Conservation (phyloP, 164 flowering plant genomes). For the Paratinospora sagittata region DNA sequence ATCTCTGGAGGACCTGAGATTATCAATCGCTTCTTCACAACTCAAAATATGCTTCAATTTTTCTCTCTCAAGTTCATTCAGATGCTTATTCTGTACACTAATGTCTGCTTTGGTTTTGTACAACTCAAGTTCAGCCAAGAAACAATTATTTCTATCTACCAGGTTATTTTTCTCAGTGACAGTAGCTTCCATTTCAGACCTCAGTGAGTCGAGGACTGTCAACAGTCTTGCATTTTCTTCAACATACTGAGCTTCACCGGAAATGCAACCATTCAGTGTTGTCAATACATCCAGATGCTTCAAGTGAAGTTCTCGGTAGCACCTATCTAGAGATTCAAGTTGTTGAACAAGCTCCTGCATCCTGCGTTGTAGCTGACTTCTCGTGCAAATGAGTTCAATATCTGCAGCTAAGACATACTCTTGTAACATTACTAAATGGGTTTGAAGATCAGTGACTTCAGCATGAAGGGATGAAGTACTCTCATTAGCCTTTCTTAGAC, state of each 20-base stretch:
- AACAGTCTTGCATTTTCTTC: conserved; percentile 48
- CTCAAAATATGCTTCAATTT: conserved; percentile 28
- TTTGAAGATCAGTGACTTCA: conserved; percentile 33
- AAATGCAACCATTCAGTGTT: conserved; percentile 31
- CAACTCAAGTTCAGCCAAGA: conserved; percentile 37
- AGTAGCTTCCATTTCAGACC: conserved; percentile 45
- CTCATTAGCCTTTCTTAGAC: conserved; percentile 25
- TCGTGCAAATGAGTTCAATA: conserved; percentile 35
- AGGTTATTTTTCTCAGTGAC: conserved; percentile 29
- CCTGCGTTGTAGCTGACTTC: conserved; percentile 36
- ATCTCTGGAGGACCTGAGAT: conserved; percentile 38
- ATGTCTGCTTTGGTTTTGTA: conserved; percentile 26
- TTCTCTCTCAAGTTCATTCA: conserved; percentile 35
- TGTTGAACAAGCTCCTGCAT: conserved; percentile 38
- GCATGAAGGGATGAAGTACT: conserved; percentile 26
- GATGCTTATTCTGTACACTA: conserved; percentile 20
- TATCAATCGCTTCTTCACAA: conserved; percentile 39
- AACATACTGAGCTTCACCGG: conserved; percentile 31
- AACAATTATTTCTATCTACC: conserved; percentile 21
- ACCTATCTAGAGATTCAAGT: conserved; percentile 27
- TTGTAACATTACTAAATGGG: conserved; percentile 37
- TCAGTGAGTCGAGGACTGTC: conserved; percentile 32
- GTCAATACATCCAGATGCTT: conserved; percentile 39
- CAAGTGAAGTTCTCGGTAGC: conserved; percentile 33
- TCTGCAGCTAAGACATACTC: conserved; percentile 47